Base-by-base conservation (phyloP, 106 monocot genomes). In the Dioscorea alata region DNA sequence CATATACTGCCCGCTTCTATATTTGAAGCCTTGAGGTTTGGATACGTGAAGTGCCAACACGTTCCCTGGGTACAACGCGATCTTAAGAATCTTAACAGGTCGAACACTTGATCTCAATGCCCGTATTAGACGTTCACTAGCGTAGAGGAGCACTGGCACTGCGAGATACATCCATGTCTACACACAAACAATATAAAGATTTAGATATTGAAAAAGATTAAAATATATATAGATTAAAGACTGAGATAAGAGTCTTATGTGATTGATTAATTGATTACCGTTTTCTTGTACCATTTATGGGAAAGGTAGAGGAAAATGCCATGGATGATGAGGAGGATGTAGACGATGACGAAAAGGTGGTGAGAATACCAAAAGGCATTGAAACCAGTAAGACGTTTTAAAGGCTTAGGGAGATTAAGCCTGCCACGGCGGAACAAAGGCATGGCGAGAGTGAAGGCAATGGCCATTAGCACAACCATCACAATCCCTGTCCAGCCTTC, bases 291-390 rank as follows among this genome's bases (percentile, higher is more conserved):
- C 50, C 49, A 50, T 12, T 21, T 51, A 8, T 50, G 50, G 19
- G 18, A 21, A 4, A 66, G 66, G 49, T 50, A 66, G 19, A 66
- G 50, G 15, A 66, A 66, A 9, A 23, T 66, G 22, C 50, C 49
- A 23, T 66, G 66, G 6, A 66, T 66, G 66, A 66, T 66, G 17
- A 66, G 23, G 19, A 66, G 66, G 12, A 66, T 21, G 22, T 66
- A 66, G 66, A 66, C 66, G 8, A 51, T 51, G 4, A 66, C 50
- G 50, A 66, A 66, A 3, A 66, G 15, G 50, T 66, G 66, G 50
- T 66, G 66, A 8, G 66, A 66, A 23, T 66, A 66, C 66, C 66
- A 66, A 16, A 66, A 66, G 18, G 66, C 66, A 66, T 66, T 66
- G 49, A 66, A 66, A 2, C 66, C 66, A 23, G 66, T 51, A 7